Evolutionary conservation across 371 early-diverging fungal species (phyloP).

Genomic region (Syncephalastrum contaminatum): DNA sequence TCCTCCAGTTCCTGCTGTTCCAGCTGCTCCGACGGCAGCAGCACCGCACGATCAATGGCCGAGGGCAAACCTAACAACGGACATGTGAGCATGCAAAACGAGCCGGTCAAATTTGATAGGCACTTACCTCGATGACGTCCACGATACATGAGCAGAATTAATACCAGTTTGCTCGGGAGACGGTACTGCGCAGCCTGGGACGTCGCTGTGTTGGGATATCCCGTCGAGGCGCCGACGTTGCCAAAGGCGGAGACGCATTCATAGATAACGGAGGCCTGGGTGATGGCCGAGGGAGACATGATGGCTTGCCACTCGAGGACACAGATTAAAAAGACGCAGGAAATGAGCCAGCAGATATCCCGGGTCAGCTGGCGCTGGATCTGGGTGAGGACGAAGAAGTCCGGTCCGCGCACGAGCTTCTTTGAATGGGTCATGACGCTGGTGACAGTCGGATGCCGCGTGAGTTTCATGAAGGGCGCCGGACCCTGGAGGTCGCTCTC

Average conservation of each 20-base stretch:
- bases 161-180: slow-evolving; percentile 37
- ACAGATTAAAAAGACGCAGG: slow-evolving; percentile 33
- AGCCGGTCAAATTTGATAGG: background rate
- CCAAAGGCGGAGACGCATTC: slow-evolving; percentile 53
- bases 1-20: slow-evolving; percentile 20
- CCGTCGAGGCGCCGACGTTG: slow-evolving; percentile 42
- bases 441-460: slow-evolving; percentile 32
- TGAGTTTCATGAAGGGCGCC: slow-evolving; percentile 26
- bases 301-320: slow-evolving; percentile 32
- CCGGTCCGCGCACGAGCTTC: slow-evolving; percentile 35
- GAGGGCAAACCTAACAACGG: slow-evolving; percentile 34
- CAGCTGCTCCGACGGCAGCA: slow-evolving; percentile 41
- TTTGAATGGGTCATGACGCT: slow-evolving; percentile 37
- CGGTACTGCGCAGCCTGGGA: slow-evolving; percentile 42
- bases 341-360: slow-evolving; percentile 49
- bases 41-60: slow-evolving; percentile 49
- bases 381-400: slow-evolving; percentile 48
- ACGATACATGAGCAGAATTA: slow-evolving; percentile 46
- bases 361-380: slow-evolving; percentile 48
- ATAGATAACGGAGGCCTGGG: slow-evolving; percentile 38
- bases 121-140: slow-evolving; percentile 47
- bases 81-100: background rate
- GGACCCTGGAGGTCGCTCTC: slow-evolving; percentile 17
- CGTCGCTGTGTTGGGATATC: slow-evolving; percentile 33
- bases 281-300: slow-evolving; percentile 38